phyloP scores from a whole-genome alignment of 192 early-diverging fungal species.

The Coemansia guatemalensis region DNA sequence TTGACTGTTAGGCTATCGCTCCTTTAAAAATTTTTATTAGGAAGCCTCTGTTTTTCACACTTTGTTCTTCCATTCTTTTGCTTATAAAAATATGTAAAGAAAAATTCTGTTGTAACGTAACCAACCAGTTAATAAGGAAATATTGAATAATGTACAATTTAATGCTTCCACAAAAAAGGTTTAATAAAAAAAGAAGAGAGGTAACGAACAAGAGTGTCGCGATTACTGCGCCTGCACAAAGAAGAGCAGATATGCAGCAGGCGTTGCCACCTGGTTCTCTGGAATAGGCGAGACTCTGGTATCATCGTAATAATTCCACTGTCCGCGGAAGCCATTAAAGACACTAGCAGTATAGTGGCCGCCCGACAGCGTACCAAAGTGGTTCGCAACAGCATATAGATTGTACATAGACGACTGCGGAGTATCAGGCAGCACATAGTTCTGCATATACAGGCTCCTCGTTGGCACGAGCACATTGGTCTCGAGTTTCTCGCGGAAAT shows the following conservation, averaged over 20 bases:
- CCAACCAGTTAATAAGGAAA: too few relatives aligned
- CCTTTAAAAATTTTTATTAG: too few relatives aligned
- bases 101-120: too few relatives aligned
- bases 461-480: constrained; percentile 84
- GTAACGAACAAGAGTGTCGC: background rate
- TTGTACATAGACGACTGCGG: constrained; percentile 57
- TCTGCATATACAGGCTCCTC: constrained; percentile 58
- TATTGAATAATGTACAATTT: too few relatives aligned
- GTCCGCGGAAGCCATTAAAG: constrained; percentile 57
- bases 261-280: constrained; percentile 35
- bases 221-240: constrained; percentile 20
- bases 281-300: constrained; percentile 57
- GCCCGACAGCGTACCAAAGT: constrained; percentile 70
- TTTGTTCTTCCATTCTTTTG: too few relatives aligned
- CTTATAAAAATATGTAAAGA: too few relatives aligned
- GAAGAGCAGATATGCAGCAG: constrained; percentile 47
- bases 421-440: constrained; percentile 45
- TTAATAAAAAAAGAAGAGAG: background rate
- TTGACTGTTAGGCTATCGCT: constrained; percentile 33
- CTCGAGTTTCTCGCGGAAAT: constrained; percentile 90
- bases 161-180: background rate
- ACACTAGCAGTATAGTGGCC: constrained; percentile 81
- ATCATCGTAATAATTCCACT: constrained; percentile 89
- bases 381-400: constrained; percentile 81
- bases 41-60: too few relatives aligned